Base-by-base conservation (phyloP, 1,284 basidiomycete genomes). In the Anthracocystis setariae region DNA sequence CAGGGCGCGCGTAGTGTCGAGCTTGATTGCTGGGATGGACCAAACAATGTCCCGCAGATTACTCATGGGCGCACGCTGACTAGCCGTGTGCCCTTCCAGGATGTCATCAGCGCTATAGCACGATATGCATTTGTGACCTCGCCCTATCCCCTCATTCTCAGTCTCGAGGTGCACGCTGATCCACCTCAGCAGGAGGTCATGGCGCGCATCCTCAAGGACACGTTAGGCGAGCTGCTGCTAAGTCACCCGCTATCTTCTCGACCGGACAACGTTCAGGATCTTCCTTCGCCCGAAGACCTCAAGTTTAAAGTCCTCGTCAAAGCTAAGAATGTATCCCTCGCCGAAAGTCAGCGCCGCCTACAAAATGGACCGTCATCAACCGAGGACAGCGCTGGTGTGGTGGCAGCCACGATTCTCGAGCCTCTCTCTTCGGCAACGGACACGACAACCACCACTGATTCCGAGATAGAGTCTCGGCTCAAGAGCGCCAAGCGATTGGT, bases 31-130 rank as follows among this genome's bases (percentile, higher is more conserved):
- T 97, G 91, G 84, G 92, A 97, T 75, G 94, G 95, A 10, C 90
- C 94, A 32, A 83, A 83, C 47, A 76, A 74, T 8, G 69, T 15
- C 72, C 83, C 69, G 3, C 80, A 73, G 63, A 81, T 80, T 91
- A 91, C 77, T 91, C 96, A 99, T 77, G 94, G 93, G 27, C 91
- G 91, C 66, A 98, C 95, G 0, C 86, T 98, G 29, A 98, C 95
- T 0, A 89, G 90, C 24, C 92, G 91, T 69, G 90, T 98, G 3
- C 85, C 92, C 0, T 86, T 93, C 3, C 89, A 91, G 23, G 92
- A 93, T 68, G 90, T 95, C 48, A 92, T 94, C 80, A 85, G 88
- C 35, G 93, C 94, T 0, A 92, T 98, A 79, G 87, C 88, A 24
- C 92, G 92, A 81, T 98, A 98, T 79, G 94, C 92, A 0, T 98